phyloP scores from a whole-genome alignment of 73 alveolate genomes.

The Symbiodinium natans region DNA sequence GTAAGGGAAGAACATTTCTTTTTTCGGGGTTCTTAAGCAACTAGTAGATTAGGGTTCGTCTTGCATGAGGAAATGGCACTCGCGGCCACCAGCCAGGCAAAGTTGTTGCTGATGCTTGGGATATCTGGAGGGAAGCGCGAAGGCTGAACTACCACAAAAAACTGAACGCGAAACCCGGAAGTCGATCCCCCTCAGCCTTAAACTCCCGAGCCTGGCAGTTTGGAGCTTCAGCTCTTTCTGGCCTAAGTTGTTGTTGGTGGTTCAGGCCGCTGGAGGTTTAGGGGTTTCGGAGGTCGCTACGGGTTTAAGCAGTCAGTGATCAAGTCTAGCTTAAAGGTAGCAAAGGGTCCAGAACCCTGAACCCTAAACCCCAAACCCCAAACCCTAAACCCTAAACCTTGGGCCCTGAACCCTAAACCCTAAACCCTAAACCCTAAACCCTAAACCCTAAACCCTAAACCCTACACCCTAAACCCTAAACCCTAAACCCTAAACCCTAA shows the following conservation, averaged over 20 bases:
- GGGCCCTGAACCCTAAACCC: neutral
- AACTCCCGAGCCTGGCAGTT: too few species aligned
- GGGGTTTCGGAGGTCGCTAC: neutral
- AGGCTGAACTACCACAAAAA: too few species aligned
- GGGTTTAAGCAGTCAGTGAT: too few species aligned
- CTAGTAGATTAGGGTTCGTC: too few species aligned
- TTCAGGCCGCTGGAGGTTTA: neutral
- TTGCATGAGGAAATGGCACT: neutral
- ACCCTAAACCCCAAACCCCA: neutral
- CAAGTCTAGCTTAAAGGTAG: too few species aligned
- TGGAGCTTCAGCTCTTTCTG: neutral
- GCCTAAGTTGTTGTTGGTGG: neutral
- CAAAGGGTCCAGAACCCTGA: neutral
- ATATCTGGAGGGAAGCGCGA: too few species aligned
- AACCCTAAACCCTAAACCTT: neutral
- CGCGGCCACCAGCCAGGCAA: slow-evolving; percentile 2
- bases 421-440: neutral
- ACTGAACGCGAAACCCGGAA: too few species aligned
- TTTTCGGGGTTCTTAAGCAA: too few species aligned
- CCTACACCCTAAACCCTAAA: neutral
- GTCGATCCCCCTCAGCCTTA: too few species aligned
- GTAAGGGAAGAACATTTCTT: too few species aligned
- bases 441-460: neutral
- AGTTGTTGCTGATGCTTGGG: neutral
- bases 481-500: neutral